Evolutionary conservation across 495 filamentous ascomycete species (phyloP), one percentile per base, ranked within the genome.

Genomic region (Xylaria sp.): DNA sequence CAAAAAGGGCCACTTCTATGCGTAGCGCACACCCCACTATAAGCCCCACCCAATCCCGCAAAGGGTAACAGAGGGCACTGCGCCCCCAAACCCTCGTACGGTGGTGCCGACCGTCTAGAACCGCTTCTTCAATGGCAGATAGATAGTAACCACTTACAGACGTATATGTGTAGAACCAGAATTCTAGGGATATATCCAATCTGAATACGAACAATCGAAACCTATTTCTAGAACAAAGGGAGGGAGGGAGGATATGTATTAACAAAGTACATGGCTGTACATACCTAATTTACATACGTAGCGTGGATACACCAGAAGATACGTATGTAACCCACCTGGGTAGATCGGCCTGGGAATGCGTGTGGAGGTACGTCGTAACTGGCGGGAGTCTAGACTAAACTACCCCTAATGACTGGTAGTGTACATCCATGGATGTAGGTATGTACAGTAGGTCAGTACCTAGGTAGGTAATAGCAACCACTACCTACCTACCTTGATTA

Each of bases 191-290:
- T n/a, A n/a, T n/a, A n/a, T n/a, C n/a, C n/a, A n/a, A n/a, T n/a
- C n/a, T n/a, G n/a, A 12, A 61, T 59, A 61, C 33, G 33, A 40
- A 8, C 29, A n/a, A n/a, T 5, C 37, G n/a, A 43, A 26, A 5
- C 24, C 41, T 64, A 64, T 64, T 64, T 64, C 41, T n/a, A 64
- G 61, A 64, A 48, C 61, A 64, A 44, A 64, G 26, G 17, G 5
- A 57, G 26, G 12, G 0, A 19, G 5, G 53, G 3, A 1, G 21
- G 26, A n/a, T 50, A 57, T 15, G 44, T 46, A 46, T 19, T 15
- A 2, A 29, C 5, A 19, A 57, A 4, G 53, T 26, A 61, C 14
- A 21, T 17, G 0, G 48, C 19, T 41, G 11, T 35, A 37, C 7
- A 3, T 37, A 37, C n/a, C n/a, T n/a, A n/a, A n/a, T n/a, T n/a